Evolutionary conservation across 2,329 filamentous ascomycete species (phyloP).

Genomic region (Helotiales sp.): DNA sequence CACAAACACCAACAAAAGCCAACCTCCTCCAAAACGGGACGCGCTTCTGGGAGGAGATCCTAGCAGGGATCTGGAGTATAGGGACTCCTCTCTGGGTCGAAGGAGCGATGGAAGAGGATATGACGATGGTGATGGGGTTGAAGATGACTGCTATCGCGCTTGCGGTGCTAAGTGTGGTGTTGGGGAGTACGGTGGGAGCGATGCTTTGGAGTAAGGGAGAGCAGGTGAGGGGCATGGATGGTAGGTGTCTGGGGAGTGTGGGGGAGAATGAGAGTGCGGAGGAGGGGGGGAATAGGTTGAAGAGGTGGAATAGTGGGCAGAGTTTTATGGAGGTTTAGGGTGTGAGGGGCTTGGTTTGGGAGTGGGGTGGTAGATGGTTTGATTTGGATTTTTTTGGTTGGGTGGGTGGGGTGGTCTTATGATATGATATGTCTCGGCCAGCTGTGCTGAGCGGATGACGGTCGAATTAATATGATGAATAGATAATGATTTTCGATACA

Average conservation of each 20-base stretch:
- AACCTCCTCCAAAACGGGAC: conserved; percentile 5
- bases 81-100: conserved; percentile 24
- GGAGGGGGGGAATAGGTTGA: neutral
- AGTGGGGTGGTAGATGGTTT: neutral
- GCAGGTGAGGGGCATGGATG: conserved; percentile 15
- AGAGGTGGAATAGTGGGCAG: neutral
- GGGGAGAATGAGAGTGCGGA: neutral
- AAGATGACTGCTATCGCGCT: conserved; percentile 22
- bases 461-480: neutral
- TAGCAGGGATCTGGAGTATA: conserved; percentile 26
- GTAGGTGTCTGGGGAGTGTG: conserved; percentile 14
- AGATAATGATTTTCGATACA: neutral
- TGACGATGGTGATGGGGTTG: conserved; percentile 14
- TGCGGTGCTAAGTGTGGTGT: conserved; percentile 18
- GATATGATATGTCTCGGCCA: neutral
- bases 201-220: conserved; percentile 20
- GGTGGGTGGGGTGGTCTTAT: neutral
- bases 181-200: conserved; percentile 18
- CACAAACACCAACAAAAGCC: neutral
- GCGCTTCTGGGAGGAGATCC: conserved; percentile 14
- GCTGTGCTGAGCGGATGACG: neutral
- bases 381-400: neutral
- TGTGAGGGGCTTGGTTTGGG: neutral
- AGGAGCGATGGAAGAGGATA: neutral
- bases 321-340: neutral